Percentiles rank a stretch among this genome's conserved stretches.
Conservation (phyloP, 2,329 filamentous ascomycete genomes). For the Daldinia sp. region DNA sequence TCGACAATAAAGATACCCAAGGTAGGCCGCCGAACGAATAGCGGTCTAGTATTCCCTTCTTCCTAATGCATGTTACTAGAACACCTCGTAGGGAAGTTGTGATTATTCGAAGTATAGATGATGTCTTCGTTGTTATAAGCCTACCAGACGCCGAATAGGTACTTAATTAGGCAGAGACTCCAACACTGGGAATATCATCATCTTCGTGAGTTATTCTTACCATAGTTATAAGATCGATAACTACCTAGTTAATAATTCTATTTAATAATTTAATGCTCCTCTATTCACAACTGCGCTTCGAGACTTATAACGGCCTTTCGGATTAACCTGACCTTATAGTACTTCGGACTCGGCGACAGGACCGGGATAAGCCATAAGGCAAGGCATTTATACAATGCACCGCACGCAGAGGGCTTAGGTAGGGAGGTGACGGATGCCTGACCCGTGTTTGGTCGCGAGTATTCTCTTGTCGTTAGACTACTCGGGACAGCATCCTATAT, state of each 20-base stretch:
- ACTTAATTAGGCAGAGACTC: neutral
- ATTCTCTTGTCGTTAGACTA: neutral
- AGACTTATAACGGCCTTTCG: neutral
- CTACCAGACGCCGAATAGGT: neutral
- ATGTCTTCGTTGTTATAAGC: neutral
- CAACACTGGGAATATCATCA: neutral
- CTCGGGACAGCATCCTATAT: neutral
- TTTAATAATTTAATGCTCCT: neutral
- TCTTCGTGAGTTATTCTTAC: neutral
- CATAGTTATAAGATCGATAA: too few species aligned
- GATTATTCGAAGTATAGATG: neutral
- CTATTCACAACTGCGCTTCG: neutral
- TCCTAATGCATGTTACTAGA: neutral
- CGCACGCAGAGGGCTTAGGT: neutral
- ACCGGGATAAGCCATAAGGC: neutral
- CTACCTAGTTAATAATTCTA: neutral
- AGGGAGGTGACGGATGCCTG: neutral
- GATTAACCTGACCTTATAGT: neutral
- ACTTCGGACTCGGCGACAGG: neutral
- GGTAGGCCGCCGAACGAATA: neutral
- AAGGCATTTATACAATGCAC: neutral
- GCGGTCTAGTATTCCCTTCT: neutral
- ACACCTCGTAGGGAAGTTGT: neutral
- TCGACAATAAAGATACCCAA: neutral
- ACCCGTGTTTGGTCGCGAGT: neutral